Base-by-base conservation (phyloP, 202 grass and related monocot species). In the Musa balbisiana region DNA sequence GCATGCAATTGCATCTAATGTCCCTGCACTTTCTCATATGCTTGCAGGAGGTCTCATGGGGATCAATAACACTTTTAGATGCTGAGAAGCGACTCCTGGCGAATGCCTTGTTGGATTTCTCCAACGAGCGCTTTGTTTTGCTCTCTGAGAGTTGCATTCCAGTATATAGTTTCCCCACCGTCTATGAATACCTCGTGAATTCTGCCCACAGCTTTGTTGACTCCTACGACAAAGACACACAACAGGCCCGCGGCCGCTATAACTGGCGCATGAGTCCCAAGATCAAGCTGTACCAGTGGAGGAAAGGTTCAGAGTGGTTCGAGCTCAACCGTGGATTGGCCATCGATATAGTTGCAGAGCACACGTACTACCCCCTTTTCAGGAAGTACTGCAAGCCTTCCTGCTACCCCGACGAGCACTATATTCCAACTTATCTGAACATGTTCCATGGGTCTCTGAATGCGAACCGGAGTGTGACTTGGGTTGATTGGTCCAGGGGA, bases 361-460 rank as follows among this genome's bases (percentile, higher is more conserved):
- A 75, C 29, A 82, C 74, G 51, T 91, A 86, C 83, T 91, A 91
- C 65, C 55, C 80, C 16, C 73, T 98, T 59, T 98, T 93, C 79
- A 49, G 78, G 52, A 76, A 78, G 64, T 84, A 89, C 56, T 89
- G 94, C 67, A 59, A 59, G 83, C 88, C 94, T 16, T 74, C 90
- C 60, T 98, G 94, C 81, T 98, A 91, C 74, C 94, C 94, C 23
- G 94, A 98, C 51, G 94, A 93, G 83, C 94, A 98, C 76, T 98
- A 98, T 87, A 82, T 93, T 54, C 85, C 75, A n/a, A 93, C 94
- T 75, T 83, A 75, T 53, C 76, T 93, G 27, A 73, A 56, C 84
- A 78, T 93, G 86, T 82, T 91, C 50, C 91, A 86, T 33, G 83
- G 77, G 9, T 60, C 8, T 10, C 22, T 26, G 43, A 98, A 88